These are phyloP conservation scores for Trifolium repens DNA, from an alignment of 306 rosid species.

Conservation along the genomic window DNA sequence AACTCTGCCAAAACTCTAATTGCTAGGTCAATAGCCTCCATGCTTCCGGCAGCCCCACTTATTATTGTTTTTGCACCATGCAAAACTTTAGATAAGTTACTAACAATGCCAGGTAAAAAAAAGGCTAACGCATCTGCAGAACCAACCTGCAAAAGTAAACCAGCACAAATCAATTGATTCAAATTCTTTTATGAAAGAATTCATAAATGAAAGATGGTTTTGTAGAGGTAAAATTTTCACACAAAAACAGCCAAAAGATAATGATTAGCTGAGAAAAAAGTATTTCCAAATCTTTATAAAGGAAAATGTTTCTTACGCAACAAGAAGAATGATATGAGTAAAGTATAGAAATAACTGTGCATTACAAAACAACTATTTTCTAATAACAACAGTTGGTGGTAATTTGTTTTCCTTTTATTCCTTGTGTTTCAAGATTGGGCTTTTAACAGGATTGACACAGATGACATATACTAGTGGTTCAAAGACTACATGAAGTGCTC, in stretches of 20 bases:
- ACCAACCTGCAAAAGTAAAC: constrained; percentile 66
- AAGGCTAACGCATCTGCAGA: constrained; percentile 90
- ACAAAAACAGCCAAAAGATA: constrained; percentile 1
- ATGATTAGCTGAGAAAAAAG: constrained; percentile 14
- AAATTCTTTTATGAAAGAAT: constrained; percentile 34
- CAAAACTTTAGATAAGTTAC: constrained; percentile 84
- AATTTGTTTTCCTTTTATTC: neutral
- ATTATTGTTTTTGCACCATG: constrained; percentile 70
- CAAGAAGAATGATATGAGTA: neutral
- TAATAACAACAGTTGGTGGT: neutral
- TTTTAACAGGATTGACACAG: constrained; percentile 7
- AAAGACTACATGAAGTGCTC: constrained; percentile 1
- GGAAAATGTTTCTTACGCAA: constrained; percentile 18
- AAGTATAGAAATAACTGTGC: neutral
- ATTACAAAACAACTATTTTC: constrained; percentile 12
- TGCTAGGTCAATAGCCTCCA: constrained; percentile 77
- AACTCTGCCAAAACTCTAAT: constrained; percentile 84
- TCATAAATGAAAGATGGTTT: neutral
- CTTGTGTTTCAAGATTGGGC: neutral
- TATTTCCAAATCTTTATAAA: neutral
- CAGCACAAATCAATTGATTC: constrained; percentile 29
- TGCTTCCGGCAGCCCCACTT: constrained; percentile 93
- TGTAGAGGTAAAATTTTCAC: neutral
- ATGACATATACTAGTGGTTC: constrained; percentile 16
- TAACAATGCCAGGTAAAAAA: constrained; percentile 93